phyloP scores from a whole-genome alignment of 306 rosid species.

The Prinsepia uniflora region DNA sequence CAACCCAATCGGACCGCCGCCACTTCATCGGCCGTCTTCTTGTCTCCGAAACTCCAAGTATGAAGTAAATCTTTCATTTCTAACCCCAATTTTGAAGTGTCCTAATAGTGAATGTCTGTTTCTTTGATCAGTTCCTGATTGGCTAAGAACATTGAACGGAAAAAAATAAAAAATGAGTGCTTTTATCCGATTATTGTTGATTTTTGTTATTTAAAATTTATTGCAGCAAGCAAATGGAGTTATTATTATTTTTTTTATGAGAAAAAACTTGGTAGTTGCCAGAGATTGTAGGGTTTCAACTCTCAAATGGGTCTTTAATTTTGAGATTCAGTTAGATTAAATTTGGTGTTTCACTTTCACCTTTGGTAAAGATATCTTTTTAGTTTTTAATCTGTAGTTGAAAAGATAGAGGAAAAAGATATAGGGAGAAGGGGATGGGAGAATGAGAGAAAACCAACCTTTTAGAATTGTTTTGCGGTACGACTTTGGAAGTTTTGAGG shows the following conservation, averaged over 20 bases:
- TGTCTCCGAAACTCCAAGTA: slow-evolving; percentile 13
- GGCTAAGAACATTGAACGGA: not conserved
- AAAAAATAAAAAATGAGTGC: too few species aligned
- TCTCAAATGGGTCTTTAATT: not conserved
- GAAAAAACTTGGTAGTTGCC: not conserved
- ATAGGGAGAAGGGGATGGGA: not conserved
- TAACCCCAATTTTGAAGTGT: not conserved
- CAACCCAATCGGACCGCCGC: not conserved
- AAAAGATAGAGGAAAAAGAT: not conserved
- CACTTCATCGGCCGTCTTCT: not conserved
- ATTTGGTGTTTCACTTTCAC: not conserved
- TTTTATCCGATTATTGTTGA: too few species aligned
- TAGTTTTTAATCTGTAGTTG: not conserved
- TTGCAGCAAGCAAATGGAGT: not conserved
- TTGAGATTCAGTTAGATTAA: not conserved
- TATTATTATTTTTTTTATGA: not conserved
- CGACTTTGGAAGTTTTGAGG: not conserved
- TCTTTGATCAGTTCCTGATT: not conserved
- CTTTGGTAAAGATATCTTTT: not conserved
- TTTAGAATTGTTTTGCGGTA: not conserved
- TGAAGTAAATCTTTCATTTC: not conserved
- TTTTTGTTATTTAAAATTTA: too few species aligned
- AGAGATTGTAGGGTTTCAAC: not conserved
- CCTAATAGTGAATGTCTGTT: not conserved
- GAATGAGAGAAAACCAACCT: too few species aligned